phyloP scores from a whole-genome alignment of 306 rosid genomes.

The Cucumis melo region DNA sequence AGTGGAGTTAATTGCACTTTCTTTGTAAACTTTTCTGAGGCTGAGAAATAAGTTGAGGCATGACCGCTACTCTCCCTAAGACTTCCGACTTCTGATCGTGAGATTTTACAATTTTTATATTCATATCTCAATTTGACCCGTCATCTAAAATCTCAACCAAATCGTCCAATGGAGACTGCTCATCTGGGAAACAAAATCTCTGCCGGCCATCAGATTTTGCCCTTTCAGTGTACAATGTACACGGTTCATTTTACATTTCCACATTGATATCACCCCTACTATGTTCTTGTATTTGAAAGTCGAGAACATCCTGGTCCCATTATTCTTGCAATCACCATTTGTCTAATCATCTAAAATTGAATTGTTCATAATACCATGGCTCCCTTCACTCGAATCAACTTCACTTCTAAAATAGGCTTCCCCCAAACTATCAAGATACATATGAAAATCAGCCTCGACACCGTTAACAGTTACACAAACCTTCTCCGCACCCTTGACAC shows the following conservation, averaged over 20 bases:
- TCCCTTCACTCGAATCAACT: conserved; percentile 19
- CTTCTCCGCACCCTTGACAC: conserved; percentile 83
- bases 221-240: neutral
- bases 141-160: neutral
- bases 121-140: neutral
- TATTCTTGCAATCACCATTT: neutral
- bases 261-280: neutral
- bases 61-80: neutral
- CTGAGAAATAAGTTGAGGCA: neutral
- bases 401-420: conserved; percentile 84
- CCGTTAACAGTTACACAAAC: conserved; percentile 67
- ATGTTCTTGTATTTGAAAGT: neutral
- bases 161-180: neutral
- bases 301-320: neutral
- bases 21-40: neutral
- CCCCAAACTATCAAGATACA: conserved; percentile 91
- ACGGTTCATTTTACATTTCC: neutral
- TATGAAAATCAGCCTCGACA: conserved; percentile 67
- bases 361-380: neutral
- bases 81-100: neutral
- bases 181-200: neutral
- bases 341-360: neutral
- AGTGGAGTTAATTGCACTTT: neutral
- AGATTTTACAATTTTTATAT: neutral
- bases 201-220: neutral